phyloP scores from a whole-genome alignment of 2,329 filamentous ascomycete species.

The Xylaria multiplex region DNA sequence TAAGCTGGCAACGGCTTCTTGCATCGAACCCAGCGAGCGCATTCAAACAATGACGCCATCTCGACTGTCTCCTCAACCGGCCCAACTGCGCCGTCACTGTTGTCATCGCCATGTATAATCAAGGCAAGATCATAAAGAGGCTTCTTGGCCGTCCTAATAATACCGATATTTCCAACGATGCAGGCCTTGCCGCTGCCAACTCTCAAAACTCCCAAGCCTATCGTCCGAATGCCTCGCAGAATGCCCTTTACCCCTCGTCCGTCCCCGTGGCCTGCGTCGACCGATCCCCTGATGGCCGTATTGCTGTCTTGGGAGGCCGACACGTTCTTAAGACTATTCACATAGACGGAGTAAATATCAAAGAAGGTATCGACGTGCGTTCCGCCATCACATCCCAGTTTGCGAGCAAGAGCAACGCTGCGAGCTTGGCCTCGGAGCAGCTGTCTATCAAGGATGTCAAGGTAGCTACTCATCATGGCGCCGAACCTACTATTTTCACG shows the following conservation, averaged over 20 bases:
- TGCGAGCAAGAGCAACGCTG: slow-evolving; percentile 54
- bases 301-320: slow-evolving; percentile 66
- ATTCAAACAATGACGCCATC: slow-evolving; percentile 44
- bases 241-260: slow-evolving; percentile 62
- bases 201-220: slow-evolving; percentile 57
- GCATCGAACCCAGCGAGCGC: not conserved
- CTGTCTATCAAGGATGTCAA: slow-evolving; percentile 72
- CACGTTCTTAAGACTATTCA: slow-evolving; percentile 70
- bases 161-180: slow-evolving; percentile 58
- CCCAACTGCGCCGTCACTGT: slow-evolving; percentile 43
- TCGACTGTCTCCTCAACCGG: slow-evolving; percentile 38
- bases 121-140: slow-evolving; percentile 69
- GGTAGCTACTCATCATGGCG: slow-evolving; percentile 59
- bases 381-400: slow-evolving; percentile 63
- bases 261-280: slow-evolving; percentile 68
- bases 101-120: slow-evolving; percentile 59
- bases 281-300: slow-evolving; percentile 64
- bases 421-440: slow-evolving; percentile 61
- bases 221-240: slow-evolving; percentile 65
- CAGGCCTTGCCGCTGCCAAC: slow-evolving; percentile 58
- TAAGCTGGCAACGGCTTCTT: slow-evolving; percentile 6
- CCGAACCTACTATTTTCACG: slow-evolving; percentile 66
- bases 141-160: slow-evolving; percentile 63
- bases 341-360: slow-evolving; percentile 63
- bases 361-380: slow-evolving; percentile 68